These are phyloP conservation scores for Colletotrichum truncatum DNA, from an alignment of 2,329 filamentous ascomycete species.

Conservation along the genomic window DNA sequence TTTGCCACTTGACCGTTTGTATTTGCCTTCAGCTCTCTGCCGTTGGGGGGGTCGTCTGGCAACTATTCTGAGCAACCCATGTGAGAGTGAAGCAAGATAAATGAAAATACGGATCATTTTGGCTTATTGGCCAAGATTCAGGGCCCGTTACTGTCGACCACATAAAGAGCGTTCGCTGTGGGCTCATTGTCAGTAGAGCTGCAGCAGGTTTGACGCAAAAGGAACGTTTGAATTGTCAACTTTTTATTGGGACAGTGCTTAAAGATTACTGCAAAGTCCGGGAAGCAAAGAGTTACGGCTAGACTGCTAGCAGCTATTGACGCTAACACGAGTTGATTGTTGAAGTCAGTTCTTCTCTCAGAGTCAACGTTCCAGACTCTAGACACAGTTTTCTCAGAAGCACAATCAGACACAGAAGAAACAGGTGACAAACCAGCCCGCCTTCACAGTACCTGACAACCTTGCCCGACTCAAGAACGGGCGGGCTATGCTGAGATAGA, in stretches of 20 bases:
- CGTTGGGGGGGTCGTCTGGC: constrained; percentile 6
- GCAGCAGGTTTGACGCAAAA: constrained; percentile 17
- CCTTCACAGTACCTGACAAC: neutral
- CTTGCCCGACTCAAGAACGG: neutral
- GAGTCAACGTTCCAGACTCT: neutral
- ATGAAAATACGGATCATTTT: no score
- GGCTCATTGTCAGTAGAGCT: neutral
- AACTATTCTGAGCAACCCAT: neutral
- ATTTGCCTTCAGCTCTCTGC: neutral
- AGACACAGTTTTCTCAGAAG: constrained; percentile 13
- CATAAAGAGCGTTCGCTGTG: neutral
- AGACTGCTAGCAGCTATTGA: neutral
- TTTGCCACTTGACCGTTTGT: constrained; percentile 20
- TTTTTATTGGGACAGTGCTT: no score
- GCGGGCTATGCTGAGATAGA: neutral
- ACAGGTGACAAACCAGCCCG: neutral
- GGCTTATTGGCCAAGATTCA: no score
- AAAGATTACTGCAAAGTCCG: neutral
- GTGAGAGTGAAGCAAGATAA: neutral
- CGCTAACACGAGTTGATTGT: neutral
- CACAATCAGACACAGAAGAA: neutral
- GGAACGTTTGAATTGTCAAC: neutral
- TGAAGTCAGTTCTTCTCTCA: neutral
- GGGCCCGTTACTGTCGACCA: no score
- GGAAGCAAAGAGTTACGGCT: neutral